A percentile compares a stretch with the other conserved stretches of the same genome.
These are phyloP conservation scores for Penicillium sp. DNA, from an alignment of 2,329 filamentous ascomycete genomes.

Conservation along the genomic window DNA sequence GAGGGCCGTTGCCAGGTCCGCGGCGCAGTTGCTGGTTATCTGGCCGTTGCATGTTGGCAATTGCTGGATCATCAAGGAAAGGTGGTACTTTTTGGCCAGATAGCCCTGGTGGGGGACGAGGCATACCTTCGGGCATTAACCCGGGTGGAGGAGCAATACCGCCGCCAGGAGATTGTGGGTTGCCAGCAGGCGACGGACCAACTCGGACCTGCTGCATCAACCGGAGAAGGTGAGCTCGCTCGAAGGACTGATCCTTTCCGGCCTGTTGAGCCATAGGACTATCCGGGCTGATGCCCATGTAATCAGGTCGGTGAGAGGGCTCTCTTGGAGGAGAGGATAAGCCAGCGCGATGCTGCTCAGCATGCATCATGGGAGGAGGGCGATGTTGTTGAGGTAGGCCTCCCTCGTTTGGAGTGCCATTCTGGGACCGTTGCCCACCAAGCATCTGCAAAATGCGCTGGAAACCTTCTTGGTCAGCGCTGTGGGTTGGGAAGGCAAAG, in stretches of 20 bases:
- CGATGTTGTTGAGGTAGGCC: conserved; percentile 30
- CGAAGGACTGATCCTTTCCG: conserved; percentile 52
- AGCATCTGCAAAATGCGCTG: conserved; percentile 80
- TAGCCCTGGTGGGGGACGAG: conserved; percentile 37
- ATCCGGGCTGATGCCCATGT: conserved; percentile 32
- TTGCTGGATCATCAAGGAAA: conserved; percentile 47
- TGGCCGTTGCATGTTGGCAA: conserved; percentile 44
- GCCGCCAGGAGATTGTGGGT: conserved; percentile 29
- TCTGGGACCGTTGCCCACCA: conserved; percentile 54
- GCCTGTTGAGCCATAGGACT: conserved; percentile 31
- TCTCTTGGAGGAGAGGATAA: conserved; percentile 36
- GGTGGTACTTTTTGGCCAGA: conserved; percentile 36
- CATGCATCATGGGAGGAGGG: conserved; percentile 31
- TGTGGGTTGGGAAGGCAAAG: conserved; percentile 34
- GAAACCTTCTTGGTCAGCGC: conserved; percentile 83
- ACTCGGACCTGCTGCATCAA: conserved; percentile 68
- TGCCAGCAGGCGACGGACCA: conserved; percentile 29
- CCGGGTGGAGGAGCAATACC: conserved; percentile 36
- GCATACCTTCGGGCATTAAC: conserved; percentile 39
- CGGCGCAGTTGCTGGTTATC: conserved; percentile 40
- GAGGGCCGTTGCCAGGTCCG: conserved; percentile 40
- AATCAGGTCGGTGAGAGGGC: conserved; percentile 33
- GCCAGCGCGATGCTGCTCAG: conserved; percentile 29
- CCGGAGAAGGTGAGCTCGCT: conserved; percentile 82
- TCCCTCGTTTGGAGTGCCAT: conserved; percentile 47